Base-by-base conservation (phyloP, 768 basidiomycete species). In the Mycena indigotica region DNA sequence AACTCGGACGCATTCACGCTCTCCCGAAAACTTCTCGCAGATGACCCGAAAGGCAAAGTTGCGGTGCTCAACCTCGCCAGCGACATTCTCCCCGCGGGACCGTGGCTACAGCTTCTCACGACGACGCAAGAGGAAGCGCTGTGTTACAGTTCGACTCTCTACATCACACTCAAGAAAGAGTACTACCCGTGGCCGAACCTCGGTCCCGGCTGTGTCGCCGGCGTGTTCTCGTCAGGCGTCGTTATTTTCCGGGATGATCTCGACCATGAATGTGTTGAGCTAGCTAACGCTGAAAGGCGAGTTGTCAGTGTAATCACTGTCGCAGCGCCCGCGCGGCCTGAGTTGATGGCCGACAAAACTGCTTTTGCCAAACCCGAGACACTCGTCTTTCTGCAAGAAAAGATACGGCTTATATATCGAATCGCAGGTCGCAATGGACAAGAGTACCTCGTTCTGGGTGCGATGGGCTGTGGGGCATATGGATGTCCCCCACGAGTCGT, bases 171-270 rank as follows among this genome's bases (percentile, higher is more conserved):
- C 32, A 73, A 74, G 41, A 63, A 64, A 24, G 65, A 66, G 5
- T 78, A 74, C 57, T 80, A 80, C 53, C 79, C 80, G 8, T 80
- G 80, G 80, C 72, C 76, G 15, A 81, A 81, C 63, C 64, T 72
- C n/a, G 79, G 80, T 29, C 69, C 67, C 3, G 74, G 74, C 1
- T 78, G 74, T 17, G 61, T 68, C 4, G 73, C 76, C 2, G 80
- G 77, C 1, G 55, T 80, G 1, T 80, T 64, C 65, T 81, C 79
- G 1, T 77, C 79, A 0, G 75, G 73, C 6, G 73, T 81, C 5
- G 76, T 81, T 29, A 69, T 81, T 16, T 80, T 80, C 72, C 78
- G 77, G 56, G 70, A 79, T 50, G 77, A 79, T 55, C 72, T 80
- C 25, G 77, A 77, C 57, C 71, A 78, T 51, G 69, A 70, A 38